Percentiles rank a stretch among this genome's conserved stretches.
These are phyloP conservation scores for Arctostaphylos glauca DNA, from an alignment of 148 eudicot species.

Conservation along the genomic window DNA sequence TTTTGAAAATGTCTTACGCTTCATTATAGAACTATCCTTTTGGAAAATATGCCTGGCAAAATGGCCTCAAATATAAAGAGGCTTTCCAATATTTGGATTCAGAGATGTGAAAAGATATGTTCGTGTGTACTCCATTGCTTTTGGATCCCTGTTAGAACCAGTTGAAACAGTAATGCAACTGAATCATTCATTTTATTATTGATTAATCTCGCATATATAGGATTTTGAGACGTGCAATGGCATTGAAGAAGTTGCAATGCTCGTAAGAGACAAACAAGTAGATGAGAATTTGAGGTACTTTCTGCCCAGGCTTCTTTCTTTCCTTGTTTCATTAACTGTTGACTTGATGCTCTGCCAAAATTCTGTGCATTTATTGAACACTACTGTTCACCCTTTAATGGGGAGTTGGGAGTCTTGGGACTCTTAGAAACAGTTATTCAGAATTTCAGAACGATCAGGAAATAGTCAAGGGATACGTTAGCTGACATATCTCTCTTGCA, in stretches of 20 bases:
- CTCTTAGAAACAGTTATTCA: neutral
- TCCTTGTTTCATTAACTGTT: neutral
- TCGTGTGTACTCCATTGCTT: too few species aligned
- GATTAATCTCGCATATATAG: conserved; percentile 29
- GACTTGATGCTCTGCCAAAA: neutral
- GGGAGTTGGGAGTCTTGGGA: neutral
- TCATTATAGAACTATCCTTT: neutral
- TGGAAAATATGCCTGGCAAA: neutral
- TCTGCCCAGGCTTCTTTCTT: neutral
- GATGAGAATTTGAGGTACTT: conserved; percentile 85
- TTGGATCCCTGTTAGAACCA: neutral
- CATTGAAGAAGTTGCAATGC: conserved; percentile 86
- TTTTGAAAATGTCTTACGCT: too few species aligned
- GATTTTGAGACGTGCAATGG: conserved; percentile 89
- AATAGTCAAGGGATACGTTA: neutral
- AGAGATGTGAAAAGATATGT: neutral
- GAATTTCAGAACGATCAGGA: neutral
- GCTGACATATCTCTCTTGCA: neutral
- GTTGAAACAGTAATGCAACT: neutral
- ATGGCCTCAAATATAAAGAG: neutral
- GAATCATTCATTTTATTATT: neutral
- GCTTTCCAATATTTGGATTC: neutral
- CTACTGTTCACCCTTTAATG: neutral
- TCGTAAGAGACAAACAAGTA: conserved; percentile 85
- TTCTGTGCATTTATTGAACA: neutral